These are phyloP conservation scores for Aspergillus heteromorphus DNA, from an alignment of 495 filamentous ascomycete genomes.

Conservation along the genomic window DNA sequence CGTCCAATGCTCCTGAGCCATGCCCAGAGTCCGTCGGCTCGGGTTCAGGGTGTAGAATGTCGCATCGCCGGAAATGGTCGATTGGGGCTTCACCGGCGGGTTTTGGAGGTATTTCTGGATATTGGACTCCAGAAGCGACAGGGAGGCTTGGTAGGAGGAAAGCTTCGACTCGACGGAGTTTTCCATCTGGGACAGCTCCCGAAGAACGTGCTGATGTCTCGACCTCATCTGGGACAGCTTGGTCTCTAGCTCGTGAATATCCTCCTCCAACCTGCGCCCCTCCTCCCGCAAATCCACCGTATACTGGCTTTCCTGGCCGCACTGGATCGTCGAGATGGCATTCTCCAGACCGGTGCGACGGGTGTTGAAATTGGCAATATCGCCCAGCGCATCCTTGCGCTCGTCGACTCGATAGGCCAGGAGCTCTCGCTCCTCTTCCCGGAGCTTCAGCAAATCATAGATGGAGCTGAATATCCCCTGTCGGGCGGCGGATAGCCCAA, in stretches of 20 bases:
- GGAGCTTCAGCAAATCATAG: conserved; percentile 62
- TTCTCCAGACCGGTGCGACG: conserved; percentile 44
- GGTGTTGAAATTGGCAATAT: conserved; percentile 55
- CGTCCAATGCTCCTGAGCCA: conserved; percentile 74
- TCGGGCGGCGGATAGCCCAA: conserved; percentile 62
- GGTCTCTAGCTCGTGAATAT: conserved; percentile 60
- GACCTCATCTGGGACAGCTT: conserved; percentile 64
- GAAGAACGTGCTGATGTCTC: conserved; percentile 54
- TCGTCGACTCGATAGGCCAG: conserved; percentile 52
- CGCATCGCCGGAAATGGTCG: conserved; percentile 18
- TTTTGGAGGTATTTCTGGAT: conserved; percentile 37
- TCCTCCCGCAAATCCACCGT: conserved; percentile 46
- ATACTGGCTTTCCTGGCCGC: conserved; percentile 31
- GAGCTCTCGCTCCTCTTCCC: conserved; percentile 62
- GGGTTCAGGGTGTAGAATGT: conserved; percentile 53
- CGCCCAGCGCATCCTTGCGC: conserved; percentile 53
- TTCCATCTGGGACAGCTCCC: conserved; percentile 55
- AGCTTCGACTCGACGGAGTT: conserved; percentile 59
- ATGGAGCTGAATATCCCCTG: conserved; percentile 68
- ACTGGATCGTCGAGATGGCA: conserved; percentile 38
- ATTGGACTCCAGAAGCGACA: conserved; percentile 51
- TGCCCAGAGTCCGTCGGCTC: conserved; percentile 66
- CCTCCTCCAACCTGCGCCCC: conserved; percentile 45
- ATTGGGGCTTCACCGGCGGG: conserved; percentile 43
- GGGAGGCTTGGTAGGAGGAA: conserved; percentile 52